Base-by-base conservation (phyloP, 2,329 filamentous ascomycete genomes). In the Aspergillus jensenii region DNA sequence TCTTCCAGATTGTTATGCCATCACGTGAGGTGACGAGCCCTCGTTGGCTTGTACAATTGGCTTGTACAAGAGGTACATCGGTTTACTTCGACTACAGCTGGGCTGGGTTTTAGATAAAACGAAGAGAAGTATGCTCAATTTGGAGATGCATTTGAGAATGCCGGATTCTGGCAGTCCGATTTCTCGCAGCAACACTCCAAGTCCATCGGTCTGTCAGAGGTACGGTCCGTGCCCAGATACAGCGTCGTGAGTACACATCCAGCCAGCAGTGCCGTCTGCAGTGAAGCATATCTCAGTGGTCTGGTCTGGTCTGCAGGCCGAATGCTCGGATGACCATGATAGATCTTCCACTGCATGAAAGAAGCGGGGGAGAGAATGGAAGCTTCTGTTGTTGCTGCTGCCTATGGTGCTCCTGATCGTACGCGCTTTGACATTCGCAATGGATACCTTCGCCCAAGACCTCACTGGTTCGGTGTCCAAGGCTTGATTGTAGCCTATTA, bases 401-500 rank as follows among this genome's bases (percentile, higher is more conserved):
- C 41, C 19, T 53, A 39, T 53, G 51, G 51, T 31, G 51, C 21
- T 53, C 7, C 6, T 33, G 12, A 33, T 27, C 25, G 8, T 25
- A 31, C 9, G 41, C 43, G 51, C 51, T 53, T 53, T 46, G 51
- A 53, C 51, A 19, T 40, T 47, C 19, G 14, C 15, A 21, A 52
- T 6, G 14, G 43, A 37, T 27, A 43, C 27, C 33, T 39, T 27
- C 14, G 8, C 8, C 27, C n/a, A 15, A 17, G 33, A 19, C 27
- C 5, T 53, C 43, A 53, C 51, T 53, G 51, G 51, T 21, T 47
- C 51, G 51, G 51, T 53, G 51, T 39, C 39, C 14, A 23, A 53
- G 31, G 23, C 27, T 19, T 31, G 19, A 14, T 17, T 39, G 25
- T 31, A 21, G 43, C 21, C 21, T 46, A 27, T 21, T 11, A 45